Percentiles rank a stretch among this genome's conserved stretches.
Conservation (phyloP, 495 filamentous ascomycete species). For the Amorphotheca resinae region DNA sequence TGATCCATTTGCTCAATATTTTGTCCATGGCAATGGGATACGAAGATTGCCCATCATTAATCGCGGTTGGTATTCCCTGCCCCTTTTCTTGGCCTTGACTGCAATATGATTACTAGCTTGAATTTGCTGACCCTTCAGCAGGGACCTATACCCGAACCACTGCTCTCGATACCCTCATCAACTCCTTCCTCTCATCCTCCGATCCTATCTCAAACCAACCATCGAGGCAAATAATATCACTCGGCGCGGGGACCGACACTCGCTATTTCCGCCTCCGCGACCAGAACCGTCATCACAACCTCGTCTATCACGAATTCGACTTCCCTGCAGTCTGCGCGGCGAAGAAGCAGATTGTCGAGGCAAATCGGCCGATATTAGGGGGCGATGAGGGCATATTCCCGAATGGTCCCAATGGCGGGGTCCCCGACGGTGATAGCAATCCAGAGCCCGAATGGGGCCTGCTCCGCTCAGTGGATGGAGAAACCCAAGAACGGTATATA, state of each 20-base stretch:
- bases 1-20: slow-evolving; percentile 61
- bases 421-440: not conserved
- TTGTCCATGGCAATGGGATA: slow-evolving; percentile 35
- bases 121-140: slow-evolving; percentile 20
- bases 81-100: not conserved
- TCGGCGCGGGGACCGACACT: slow-evolving; percentile 91
- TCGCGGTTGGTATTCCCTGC: slow-evolving; percentile 45
- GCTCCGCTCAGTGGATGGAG: not conserved
- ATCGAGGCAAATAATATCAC: slow-evolving; percentile 74
- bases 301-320: slow-evolving; percentile 88
- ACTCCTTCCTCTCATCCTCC: slow-evolving; percentile 43
- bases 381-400: not conserved
- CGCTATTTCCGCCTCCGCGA: slow-evolving; percentile 55
- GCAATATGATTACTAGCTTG: not conserved
- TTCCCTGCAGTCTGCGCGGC: slow-evolving; percentile 57
- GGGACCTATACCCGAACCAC: slow-evolving; percentile 91
- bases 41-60: slow-evolving; percentile 83
- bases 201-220: slow-evolving; percentile 10
- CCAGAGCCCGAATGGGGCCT: slow-evolving; percentile 11
- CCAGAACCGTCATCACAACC: slow-evolving; percentile 18
- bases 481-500: slow-evolving; percentile 42
- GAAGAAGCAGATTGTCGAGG: slow-evolving; percentile 9
- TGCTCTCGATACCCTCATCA: slow-evolving; percentile 71
- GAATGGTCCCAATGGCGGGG: not conserved
- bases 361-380: not conserved